phyloP scores from a whole-genome alignment of 306 rosid genomes.

The Casuarina cunninghamiana region DNA sequence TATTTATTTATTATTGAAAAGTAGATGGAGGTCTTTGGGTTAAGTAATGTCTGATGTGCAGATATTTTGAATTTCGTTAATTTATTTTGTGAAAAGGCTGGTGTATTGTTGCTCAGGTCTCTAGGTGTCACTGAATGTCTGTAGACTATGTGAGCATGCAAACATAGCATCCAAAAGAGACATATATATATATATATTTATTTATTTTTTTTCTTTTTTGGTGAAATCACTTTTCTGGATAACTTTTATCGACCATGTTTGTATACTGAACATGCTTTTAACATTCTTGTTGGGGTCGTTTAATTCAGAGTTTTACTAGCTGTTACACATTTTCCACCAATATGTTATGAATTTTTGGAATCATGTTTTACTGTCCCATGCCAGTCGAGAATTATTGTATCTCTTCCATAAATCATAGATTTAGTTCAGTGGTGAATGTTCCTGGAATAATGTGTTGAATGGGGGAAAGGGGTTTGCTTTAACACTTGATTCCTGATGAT shows the following conservation, averaged over 20 bases:
- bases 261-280: too few species aligned
- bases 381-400: background rate
- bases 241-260: too few species aligned
- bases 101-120: background rate
- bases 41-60: background rate
- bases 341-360: background rate
- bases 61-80: background rate
- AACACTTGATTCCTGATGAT: conserved; percentile 12
- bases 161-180: background rate
- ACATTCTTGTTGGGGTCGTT: too few species aligned
- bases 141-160: background rate
- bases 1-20: background rate
- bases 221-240: too few species aligned
- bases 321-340: background rate
- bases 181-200: too few species aligned
- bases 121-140: background rate
- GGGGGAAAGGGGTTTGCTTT: background rate
- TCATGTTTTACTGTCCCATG: background rate
- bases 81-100: background rate
- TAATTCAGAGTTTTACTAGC: background rate
- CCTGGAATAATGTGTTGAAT: background rate
- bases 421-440: background rate
- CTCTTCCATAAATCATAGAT: background rate
- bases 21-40: background rate
- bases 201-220: too few species aligned